These are phyloP conservation scores for Plectosphaerella sp. DNA, from an alignment of 2,329 filamentous ascomycete genomes.

Conservation along the genomic window DNA sequence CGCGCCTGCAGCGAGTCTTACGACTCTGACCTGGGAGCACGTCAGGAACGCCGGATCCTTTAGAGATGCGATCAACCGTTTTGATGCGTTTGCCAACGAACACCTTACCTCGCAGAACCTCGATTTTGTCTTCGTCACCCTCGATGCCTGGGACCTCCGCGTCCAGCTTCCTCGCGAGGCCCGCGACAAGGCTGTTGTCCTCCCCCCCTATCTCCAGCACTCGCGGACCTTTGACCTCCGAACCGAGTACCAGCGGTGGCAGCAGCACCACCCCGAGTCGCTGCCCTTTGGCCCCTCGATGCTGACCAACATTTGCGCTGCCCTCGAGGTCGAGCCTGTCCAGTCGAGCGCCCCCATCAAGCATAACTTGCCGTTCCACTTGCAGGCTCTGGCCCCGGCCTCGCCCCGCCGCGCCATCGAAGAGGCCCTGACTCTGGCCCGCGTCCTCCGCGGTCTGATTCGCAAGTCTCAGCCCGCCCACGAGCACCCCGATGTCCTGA, in stretches of 20 bases:
- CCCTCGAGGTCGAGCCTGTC: constrained; percentile 94
- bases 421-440: constrained; percentile 88
- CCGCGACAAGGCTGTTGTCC: constrained; percentile 90
- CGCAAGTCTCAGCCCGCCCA: constrained; percentile 92
- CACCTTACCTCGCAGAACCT: constrained; percentile 86
- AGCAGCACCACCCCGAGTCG: constrained; percentile 96
- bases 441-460: constrained; percentile 87
- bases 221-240: constrained; percentile 95
- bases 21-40: constrained; percentile 98
- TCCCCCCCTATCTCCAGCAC: constrained; percentile 95
- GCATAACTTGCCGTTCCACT: constrained; percentile 95
- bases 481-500: constrained; percentile 92
- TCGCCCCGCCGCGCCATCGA: constrained; percentile 96
- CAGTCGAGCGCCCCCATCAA: constrained; percentile 98
- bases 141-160: constrained; percentile 97
- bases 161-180: constrained; percentile 97
- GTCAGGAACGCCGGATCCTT: constrained; percentile 96
- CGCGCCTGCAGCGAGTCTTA: constrained; percentile 72
- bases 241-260: constrained; percentile 97
- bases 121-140: constrained; percentile 96
- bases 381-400: constrained; percentile 91
- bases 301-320: constrained; percentile 95
- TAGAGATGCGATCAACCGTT: constrained; percentile 91
- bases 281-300: constrained; percentile 94
- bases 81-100: constrained; percentile 90